Percentiles rank a stretch among this genome's conserved stretches.
phyloP scores from a whole-genome alignment of 1,139 yeast genomes.

The Taiozyma sp. region DNA sequence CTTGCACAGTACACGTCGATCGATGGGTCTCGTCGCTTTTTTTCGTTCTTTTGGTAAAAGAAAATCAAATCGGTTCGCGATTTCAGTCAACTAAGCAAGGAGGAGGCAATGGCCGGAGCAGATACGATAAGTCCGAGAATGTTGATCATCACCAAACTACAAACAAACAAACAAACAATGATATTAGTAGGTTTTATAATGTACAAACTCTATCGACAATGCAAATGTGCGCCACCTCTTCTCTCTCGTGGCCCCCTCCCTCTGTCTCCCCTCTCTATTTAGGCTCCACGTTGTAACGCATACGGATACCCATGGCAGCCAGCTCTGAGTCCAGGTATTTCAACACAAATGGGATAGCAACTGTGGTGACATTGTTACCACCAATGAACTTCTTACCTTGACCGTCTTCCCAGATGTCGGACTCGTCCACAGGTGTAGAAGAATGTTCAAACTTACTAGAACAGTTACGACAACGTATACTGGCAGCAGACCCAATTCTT shows the following conservation, averaged over 20 bases:
- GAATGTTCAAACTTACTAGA: conserved; percentile 58
- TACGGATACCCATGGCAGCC: conserved; percentile 96
- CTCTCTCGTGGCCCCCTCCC: background rate
- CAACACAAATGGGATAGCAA: conserved; percentile 95
- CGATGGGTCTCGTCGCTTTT: background rate
- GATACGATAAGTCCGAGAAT: background rate
- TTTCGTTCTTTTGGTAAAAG: background rate
- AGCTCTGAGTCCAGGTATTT: conserved; percentile 93
- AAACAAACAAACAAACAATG: background rate
- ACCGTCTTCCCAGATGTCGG: conserved; percentile 97
- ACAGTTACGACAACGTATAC: conserved; percentile 89
- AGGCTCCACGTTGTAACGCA: conserved; percentile 80
- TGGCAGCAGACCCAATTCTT: conserved; percentile 75
- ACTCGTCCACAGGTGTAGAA: conserved; percentile 50
- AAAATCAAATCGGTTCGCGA: background rate
- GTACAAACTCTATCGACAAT: background rate
- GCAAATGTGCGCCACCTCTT: conserved; percentile 1
- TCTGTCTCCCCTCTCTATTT: conserved; percentile 23
- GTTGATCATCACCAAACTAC: background rate
- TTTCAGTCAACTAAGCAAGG: background rate
- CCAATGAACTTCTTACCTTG: conserved; percentile 89
- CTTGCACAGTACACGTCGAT: background rate
- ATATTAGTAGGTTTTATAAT: background rate
- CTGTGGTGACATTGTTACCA: conserved; percentile 87
- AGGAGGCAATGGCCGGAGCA: background rate